phyloP scores from a whole-genome alignment of 106 monocot genomes.

The Dendrobium officinale region DNA sequence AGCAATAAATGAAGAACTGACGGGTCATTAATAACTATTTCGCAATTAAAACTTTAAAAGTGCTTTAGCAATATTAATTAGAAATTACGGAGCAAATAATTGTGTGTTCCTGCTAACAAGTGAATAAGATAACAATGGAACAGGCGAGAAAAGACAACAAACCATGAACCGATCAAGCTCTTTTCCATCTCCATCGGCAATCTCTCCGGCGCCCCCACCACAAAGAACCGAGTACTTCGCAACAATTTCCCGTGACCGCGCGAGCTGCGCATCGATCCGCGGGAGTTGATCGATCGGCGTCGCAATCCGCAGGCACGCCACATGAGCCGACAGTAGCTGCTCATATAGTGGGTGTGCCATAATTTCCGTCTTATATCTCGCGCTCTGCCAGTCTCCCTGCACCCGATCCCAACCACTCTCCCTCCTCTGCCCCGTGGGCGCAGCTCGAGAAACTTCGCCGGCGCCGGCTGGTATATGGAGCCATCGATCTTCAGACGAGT shows the following conservation, averaged over 20 bases:
- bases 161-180: constrained; percentile 85
- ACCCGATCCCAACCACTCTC: not conserved
- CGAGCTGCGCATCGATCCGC: constrained; percentile 71
- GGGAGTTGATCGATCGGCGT: constrained; percentile 80
- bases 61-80: no score
- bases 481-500: no score
- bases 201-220: not conserved
- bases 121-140: no score
- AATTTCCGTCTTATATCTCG: constrained; percentile 56
- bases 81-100: no score
- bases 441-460: no score
- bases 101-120: no score
- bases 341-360: constrained; percentile 61
- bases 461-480: no score
- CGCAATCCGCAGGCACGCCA: constrained; percentile 63
- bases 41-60: no score
- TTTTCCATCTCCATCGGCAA: constrained; percentile 24
- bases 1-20: no score
- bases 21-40: no score
- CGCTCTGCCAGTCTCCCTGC: constrained; percentile 31
- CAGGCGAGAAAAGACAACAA: no score
- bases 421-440: no score
- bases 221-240: constrained; percentile 43
- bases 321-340: constrained; percentile 70
- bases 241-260: constrained; percentile 55